Evolutionary conservation across 2,329 filamentous ascomycete species (phyloP), one percentile per base, ranked within the genome.

Genomic region (Lecanicillium sp.): DNA sequence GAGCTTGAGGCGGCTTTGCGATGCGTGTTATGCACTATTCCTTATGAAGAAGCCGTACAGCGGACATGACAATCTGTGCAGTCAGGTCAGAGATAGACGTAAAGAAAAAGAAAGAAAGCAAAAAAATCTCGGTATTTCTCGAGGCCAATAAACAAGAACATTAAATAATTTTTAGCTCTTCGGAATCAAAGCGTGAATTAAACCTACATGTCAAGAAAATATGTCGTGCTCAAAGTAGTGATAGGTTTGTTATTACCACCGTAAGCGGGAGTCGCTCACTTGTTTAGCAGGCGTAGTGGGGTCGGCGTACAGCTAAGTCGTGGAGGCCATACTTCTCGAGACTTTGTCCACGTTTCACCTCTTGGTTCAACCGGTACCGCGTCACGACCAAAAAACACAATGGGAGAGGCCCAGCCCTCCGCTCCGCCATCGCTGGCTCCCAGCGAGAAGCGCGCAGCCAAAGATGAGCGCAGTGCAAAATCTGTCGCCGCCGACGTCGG

Each of bases 401-500:
- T 46, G 44, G 26, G 36, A 33, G 36, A 21, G 15, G n/a, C 44
- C 26, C 35, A 24, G 19, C n/a, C n/a, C n/a, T n/a, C n/a, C n/a
- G n/a, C n/a, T 2, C 12, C 19, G 15, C 10, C n/a, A 19, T 15
- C 19, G 19, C 11, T 12, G 27, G 19, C 8, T 19, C n/a, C 19
- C 20, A 40, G 19, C 1, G 4, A 24, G 8, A 26, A 24, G 19
- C 14, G 12, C 19, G 6, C n/a, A 6, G 10, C 15, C 11, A n/a
- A 33, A 40, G 9, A 40, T 19, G n/a, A 32, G 6, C n/a, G 29
- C 2, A 46, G 11, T 15, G 24, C 12, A 24, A 6, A 8, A 4
- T 32, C 20, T 8, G 20, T 26, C 15, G n/a, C 21, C 24, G 20
- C 27, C n/a, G 27, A 43, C n/a, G 29, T 43, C 19, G 60, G 56